phyloP scores from a whole-genome alignment of 495 filamentous ascomycete species.

The Daldinia decipiens region DNA sequence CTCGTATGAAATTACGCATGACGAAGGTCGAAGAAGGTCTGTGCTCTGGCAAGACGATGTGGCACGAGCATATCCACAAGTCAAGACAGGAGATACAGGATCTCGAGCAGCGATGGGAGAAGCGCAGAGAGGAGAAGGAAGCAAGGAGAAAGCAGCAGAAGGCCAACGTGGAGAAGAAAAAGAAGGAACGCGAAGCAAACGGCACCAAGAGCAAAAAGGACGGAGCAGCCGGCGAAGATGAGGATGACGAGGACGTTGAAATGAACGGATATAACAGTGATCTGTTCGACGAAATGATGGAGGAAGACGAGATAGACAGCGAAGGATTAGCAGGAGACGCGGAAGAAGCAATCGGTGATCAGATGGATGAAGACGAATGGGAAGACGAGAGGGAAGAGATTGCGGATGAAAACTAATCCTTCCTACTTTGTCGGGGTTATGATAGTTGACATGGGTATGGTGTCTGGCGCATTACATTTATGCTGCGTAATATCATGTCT shows the following conservation, averaged over 20 bases:
- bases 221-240: conserved; percentile 58
- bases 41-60: conserved; percentile 91
- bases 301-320: conserved; percentile 64
- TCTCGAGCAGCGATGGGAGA: conserved; percentile 83
- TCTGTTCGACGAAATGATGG: conserved; percentile 64
- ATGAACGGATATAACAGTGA: conserved; percentile 63
- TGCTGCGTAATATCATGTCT: conserved; percentile 18
- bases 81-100: conserved; percentile 76
- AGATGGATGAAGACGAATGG: conserved; percentile 65
- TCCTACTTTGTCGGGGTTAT: background rate
- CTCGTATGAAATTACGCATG: conserved; percentile 87
- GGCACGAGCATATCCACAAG: conserved; percentile 95
- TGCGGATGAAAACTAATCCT: conserved; percentile 34
- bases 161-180: conserved; percentile 89
- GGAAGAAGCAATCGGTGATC: conserved; percentile 65
- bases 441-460: conserved; percentile 13
- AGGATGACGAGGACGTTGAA: conserved; percentile 69
- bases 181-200: conserved; percentile 59
- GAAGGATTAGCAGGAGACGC: conserved; percentile 67
- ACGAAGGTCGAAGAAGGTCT: conserved; percentile 96
- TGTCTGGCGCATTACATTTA: conserved; percentile 15
- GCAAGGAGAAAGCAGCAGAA: conserved; percentile 80
- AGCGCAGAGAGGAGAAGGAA: conserved; percentile 81
- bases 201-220: conserved; percentile 60
- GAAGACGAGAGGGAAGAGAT: conserved; percentile 63